phyloP scores from a whole-genome alignment of 208 protist genomes.

The Angomonas desouzai region DNA sequence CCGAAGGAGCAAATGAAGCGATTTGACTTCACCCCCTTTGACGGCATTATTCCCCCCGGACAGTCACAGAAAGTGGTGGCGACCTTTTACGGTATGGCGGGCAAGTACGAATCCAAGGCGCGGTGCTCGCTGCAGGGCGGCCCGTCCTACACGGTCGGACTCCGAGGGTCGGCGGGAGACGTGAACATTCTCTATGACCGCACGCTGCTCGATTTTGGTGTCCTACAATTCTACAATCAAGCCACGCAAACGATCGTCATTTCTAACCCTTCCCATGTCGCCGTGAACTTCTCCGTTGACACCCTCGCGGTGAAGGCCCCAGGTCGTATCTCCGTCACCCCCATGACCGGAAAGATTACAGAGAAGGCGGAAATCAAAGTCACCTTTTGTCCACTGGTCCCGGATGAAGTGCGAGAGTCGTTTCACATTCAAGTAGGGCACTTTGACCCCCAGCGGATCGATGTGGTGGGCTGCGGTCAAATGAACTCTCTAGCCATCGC shows the following conservation, averaged over 20 bases:
- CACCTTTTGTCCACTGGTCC: conserved; percentile 76
- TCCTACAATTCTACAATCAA: conserved; percentile 67
- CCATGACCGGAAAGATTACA: conserved; percentile 62
- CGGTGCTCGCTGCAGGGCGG: conserved; percentile 91
- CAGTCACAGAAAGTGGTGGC: conserved; percentile 78
- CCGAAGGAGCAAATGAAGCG: conserved; percentile 18
- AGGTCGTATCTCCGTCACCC: conserved; percentile 66
- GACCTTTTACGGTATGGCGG: conserved; percentile 75
- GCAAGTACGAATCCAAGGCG: conserved; percentile 56
- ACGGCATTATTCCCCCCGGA: conserved; percentile 83
- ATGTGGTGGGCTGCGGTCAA: conserved; percentile 66
- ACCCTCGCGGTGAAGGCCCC: conserved; percentile 35
- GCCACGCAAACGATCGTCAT: conserved; percentile 76
- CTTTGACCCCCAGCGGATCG: conserved; percentile 89
- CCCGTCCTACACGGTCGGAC: conserved; percentile 77
- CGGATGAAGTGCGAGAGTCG: conserved; percentile 77
- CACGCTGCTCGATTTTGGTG: conserved; percentile 89
- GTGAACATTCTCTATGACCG: conserved; percentile 84
- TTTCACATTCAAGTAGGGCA: conserved; percentile 90
- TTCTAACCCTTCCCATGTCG: conserved; percentile 88
- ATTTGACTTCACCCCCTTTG: conserved; percentile 95
- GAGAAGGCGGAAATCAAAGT: conserved; percentile 74
- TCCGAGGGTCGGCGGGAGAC: conserved; percentile 70
- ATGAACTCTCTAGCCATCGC: conserved; percentile 53
- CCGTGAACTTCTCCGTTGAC: conserved; percentile 77